These are phyloP conservation scores for Aspergillus sp. DNA, from an alignment of 2,329 filamentous ascomycete genomes.

Conservation along the genomic window DNA sequence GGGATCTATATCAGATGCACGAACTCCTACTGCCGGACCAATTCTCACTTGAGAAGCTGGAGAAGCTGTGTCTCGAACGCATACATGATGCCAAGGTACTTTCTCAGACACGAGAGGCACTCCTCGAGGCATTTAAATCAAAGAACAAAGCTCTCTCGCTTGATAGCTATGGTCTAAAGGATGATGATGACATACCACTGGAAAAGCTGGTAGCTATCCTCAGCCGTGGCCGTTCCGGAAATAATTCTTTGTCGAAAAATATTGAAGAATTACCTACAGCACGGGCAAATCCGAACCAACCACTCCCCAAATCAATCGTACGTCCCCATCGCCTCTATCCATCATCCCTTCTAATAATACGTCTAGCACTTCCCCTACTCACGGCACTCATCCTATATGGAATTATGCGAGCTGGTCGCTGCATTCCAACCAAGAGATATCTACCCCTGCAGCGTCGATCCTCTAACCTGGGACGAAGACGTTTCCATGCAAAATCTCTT, in stretches of 20 bases:
- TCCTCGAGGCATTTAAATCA: slow-evolving; percentile 28
- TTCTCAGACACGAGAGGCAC: slow-evolving; percentile 22
- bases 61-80: slow-evolving; percentile 45
- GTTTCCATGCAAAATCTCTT: slow-evolving; percentile 67
- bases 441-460: slow-evolving; percentile 74
- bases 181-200: slow-evolving; percentile 33
- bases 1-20: slow-evolving; percentile 64
- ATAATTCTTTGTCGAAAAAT: slow-evolving; percentile 1
- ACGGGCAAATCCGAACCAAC: slow-evolving; percentile 1
- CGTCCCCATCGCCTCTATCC: slow-evolving; percentile 6
- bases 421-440: slow-evolving; percentile 70
- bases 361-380: slow-evolving; percentile 73
- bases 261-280: background rate
- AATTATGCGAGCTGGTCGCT: slow-evolving; percentile 67
- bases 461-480: slow-evolving; percentile 56
- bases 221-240: slow-evolving; percentile 14
- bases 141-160: slow-evolving; percentile 32
- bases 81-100: slow-evolving; percentile 25
- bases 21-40: slow-evolving; percentile 58
- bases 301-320: slow-evolving; percentile 31
- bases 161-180: slow-evolving; percentile 31
- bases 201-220: slow-evolving; percentile 30
- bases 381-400: slow-evolving; percentile 79
- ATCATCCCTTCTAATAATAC: slow-evolving; percentile 4
- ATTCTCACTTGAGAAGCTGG: slow-evolving; percentile 48